These are phyloP conservation scores for Friedmanniomyces endolithicus DNA, from an alignment of 495 filamentous ascomycete species.

Conservation along the genomic window DNA sequence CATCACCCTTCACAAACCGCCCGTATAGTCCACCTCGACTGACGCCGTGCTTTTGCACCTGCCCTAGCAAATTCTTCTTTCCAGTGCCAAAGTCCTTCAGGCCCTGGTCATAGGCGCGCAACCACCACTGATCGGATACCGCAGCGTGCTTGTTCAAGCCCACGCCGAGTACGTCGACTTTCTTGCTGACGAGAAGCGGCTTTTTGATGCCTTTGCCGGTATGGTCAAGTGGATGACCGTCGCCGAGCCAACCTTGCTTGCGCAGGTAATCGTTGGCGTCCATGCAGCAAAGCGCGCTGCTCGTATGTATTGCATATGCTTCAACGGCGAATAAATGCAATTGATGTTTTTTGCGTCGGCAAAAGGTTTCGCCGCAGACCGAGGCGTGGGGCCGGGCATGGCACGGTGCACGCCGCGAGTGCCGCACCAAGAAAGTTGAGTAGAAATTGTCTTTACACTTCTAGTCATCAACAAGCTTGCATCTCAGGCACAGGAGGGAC, in stretches of 20 bases:
- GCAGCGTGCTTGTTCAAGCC: constrained; percentile 28
- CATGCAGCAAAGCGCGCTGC: constrained; percentile 25
- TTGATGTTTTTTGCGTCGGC: too few species aligned
- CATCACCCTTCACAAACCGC: constrained; percentile 65
- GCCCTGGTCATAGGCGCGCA: constrained; percentile 31
- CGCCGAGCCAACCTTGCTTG: constrained; percentile 31
- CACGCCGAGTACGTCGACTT: constrained; percentile 30
- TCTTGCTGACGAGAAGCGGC: constrained; percentile 30
- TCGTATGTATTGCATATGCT: too few species aligned
- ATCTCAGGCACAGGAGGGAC: too few species aligned
- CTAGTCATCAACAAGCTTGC: too few species aligned
- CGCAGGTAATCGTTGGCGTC: constrained; percentile 28
- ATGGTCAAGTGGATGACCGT: constrained; percentile 31
- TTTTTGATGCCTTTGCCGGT: constrained; percentile 28
- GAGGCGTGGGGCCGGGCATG: too few species aligned
- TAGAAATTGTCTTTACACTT: too few species aligned
- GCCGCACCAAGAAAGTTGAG: too few species aligned
- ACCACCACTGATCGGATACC: constrained; percentile 33
- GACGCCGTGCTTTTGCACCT: constrained; percentile 26
- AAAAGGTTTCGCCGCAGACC: too few species aligned
- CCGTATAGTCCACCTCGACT: constrained; percentile 55
- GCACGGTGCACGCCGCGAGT: too few species aligned
- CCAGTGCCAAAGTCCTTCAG: constrained; percentile 30
- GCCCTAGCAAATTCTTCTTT: constrained; percentile 22
- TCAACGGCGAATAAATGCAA: too few species aligned